phyloP scores from a whole-genome alignment of 176 grass and related monocot genomes.

The Pharus latifolius region DNA sequence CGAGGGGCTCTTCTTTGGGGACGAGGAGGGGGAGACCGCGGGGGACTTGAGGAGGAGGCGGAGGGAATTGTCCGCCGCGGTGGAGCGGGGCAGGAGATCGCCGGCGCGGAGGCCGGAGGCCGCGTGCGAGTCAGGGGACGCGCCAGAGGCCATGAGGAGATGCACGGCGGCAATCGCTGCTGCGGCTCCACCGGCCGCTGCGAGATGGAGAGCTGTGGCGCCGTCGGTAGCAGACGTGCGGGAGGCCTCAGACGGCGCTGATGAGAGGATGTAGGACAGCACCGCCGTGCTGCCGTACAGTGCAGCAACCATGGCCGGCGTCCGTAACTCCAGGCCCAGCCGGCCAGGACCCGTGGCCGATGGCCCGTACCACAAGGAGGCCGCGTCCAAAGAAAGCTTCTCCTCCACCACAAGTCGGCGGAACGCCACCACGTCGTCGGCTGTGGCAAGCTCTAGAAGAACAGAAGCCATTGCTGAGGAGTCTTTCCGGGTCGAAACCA shows the following conservation, averaged over 20 bases:
- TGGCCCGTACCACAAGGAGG: conserved; percentile 39
- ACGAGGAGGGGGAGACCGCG: not conserved
- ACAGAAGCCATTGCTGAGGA: not conserved
- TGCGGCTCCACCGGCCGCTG: conserved; percentile 24
- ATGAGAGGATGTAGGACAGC: conserved; percentile 48
- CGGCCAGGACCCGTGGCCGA: conserved; percentile 3
- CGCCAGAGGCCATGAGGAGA: conserved; percentile 36
- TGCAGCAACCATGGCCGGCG: conserved; percentile 59
- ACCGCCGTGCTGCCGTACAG: conserved; percentile 25
- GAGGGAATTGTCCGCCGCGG: not conserved
- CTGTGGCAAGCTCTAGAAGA: conserved; percentile 52
- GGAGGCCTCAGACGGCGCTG: conserved; percentile 27
- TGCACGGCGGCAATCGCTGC: not conserved
- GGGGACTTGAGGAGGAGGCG: not conserved
- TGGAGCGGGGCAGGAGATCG: conserved; percentile 23
- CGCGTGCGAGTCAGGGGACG: conserved; percentile 8
- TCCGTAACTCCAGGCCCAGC: conserved; percentile 45
- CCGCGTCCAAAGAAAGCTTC: not conserved
- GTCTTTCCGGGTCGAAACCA: not conserved
- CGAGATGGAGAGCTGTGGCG: conserved; percentile 51
- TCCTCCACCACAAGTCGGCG: conserved; percentile 28
- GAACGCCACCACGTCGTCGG: conserved; percentile 36
- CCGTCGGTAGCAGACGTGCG: conserved; percentile 40
- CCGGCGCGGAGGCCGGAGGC: conserved; percentile 11
- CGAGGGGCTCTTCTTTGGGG: conserved; percentile 19